Base-by-base conservation (phyloP, 169 alveolate genomes). In the Prorocentrum cordatum region DNA sequence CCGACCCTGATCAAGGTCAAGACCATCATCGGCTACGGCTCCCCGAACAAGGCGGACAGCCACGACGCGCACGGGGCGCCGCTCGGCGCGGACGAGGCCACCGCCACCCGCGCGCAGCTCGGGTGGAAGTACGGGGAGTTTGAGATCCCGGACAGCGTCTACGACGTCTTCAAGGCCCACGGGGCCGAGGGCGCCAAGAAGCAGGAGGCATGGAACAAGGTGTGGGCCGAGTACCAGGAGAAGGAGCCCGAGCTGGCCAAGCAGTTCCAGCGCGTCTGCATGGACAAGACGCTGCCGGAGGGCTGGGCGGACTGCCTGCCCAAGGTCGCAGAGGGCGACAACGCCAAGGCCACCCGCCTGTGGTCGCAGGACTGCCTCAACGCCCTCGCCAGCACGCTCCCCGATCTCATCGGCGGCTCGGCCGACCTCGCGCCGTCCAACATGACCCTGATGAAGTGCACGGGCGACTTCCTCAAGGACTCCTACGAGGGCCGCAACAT, bases 181-280 rank as follows among this genome's bases (percentile, higher is more conserved):
- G 64, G 27, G n/a, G n/a, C 7, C 9, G 27, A 5, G 7, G 64
- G 64, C 26, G 27, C n/a, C 7, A 18, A 50, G 64, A 50, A 14
- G 27, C 64, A 50, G 64, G n/a, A 50, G 64, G 64, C 64, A 50
- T 50, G 64, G 64, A 9, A 5, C 18, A 4, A 9, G 27, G 5
- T 50, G 7, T 18, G 7, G 26, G 7, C 64, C n/a, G 9, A 9
- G 7, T 50, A 5, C n/a, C 87, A 77, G 75, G 88, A 77, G 88
- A 59, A 54, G 39, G 88, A 77, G 88, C 88, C 88, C 22, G 88
- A 77, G 73, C 88, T 77, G 39, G 88, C 88, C 2, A 73, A 72
- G 64, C 88, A 77, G 88, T 77, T 77, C 88, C 35, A 67, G 79
- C 79, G 79, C 5, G 79, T 35, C 12, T 18, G 14, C 32, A 61